Conservation (phyloP, 75 land plant genomes). For the Larix kaempferi region DNA sequence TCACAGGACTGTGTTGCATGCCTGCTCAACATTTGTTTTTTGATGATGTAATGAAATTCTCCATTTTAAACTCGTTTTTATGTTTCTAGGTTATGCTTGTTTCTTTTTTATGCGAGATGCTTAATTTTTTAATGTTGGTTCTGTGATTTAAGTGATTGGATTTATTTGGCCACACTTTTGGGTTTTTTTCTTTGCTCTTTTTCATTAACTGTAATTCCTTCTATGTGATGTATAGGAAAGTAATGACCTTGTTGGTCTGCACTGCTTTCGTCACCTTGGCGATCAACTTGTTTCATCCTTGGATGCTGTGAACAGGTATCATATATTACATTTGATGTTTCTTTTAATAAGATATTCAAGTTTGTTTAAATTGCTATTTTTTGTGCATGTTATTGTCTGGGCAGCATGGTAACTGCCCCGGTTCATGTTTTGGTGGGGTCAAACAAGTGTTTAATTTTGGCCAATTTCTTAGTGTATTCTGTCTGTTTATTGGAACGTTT, state of each 20-base stretch:
- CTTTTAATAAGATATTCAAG: slow-evolving; percentile 6
- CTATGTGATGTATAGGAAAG: slow-evolving; percentile 52
- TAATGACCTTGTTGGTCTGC: slow-evolving; percentile 92
- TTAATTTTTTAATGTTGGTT: not conserved
- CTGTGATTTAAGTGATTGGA: not conserved
- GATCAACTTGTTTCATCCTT: slow-evolving; percentile 64
- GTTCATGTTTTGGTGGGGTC: not conserved
- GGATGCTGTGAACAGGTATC: slow-evolving; percentile 86
- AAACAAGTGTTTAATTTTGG: not conserved
- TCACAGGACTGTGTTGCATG: not conserved
- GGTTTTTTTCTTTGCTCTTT: not conserved
- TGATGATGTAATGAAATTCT: not conserved
- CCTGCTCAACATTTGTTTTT: not conserved
- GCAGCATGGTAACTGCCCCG: not conserved
- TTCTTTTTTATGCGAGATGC: not conserved
- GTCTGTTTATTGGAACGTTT: not conserved
- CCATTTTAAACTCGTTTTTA: not conserved
- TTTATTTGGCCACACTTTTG: not conserved
- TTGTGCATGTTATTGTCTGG: not conserved
- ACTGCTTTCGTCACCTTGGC: slow-evolving; percentile 93
- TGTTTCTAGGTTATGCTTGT: not conserved
- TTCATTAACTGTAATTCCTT: not conserved
- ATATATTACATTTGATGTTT: not conserved
- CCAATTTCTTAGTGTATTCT: not conserved
- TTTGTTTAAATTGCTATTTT: not conserved